A percentile compares a stretch with the other conserved stretches of the same genome.
phyloP scores from a whole-genome alignment of 345 rosid species.

The Citrus maxima region DNA sequence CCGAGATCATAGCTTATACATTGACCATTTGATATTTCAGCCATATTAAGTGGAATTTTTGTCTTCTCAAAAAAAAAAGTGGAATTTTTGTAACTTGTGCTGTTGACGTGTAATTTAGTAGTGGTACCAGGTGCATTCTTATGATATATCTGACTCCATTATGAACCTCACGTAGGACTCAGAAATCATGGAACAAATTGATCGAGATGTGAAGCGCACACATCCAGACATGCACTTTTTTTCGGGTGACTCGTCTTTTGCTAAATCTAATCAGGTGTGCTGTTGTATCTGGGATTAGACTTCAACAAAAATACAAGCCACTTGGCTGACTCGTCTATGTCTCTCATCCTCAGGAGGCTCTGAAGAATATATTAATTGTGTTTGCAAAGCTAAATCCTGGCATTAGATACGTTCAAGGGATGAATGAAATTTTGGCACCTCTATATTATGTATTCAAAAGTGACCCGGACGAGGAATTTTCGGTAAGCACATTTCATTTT shows the following conservation, averaged over 20 bases:
- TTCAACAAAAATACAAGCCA: background rate
- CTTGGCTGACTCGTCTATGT: constrained; percentile 20
- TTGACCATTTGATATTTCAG: background rate
- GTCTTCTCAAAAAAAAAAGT: background rate
- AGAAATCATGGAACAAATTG: constrained; percentile 89
- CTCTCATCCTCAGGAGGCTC: constrained; percentile 62
- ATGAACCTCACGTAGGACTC: constrained; percentile 56
- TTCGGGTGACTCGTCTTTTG: constrained; percentile 75
- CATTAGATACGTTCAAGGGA: constrained; percentile 98
- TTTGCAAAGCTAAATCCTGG: constrained; percentile 98
- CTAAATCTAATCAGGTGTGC: constrained; percentile 80
- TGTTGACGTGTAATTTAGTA: background rate
- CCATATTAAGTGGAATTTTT: background rate
- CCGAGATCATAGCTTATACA: background rate
- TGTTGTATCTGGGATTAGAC: constrained; percentile 10
- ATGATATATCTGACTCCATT: constrained; percentile 8
- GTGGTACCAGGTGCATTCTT: background rate
- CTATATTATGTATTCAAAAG: constrained; percentile 76
- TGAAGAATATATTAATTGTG: constrained; percentile 65
- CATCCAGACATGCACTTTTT: constrained; percentile 97
- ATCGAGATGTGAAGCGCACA: constrained; percentile 92
- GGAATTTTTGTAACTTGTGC: background rate
- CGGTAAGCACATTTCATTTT: constrained; percentile 43
- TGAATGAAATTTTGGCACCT: constrained; percentile 97
- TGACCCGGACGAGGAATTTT: constrained; percentile 76